These are phyloP conservation scores for Pisolithus microcarpus DNA, from an alignment of 768 basidiomycete genomes.

Conservation along the genomic window DNA sequence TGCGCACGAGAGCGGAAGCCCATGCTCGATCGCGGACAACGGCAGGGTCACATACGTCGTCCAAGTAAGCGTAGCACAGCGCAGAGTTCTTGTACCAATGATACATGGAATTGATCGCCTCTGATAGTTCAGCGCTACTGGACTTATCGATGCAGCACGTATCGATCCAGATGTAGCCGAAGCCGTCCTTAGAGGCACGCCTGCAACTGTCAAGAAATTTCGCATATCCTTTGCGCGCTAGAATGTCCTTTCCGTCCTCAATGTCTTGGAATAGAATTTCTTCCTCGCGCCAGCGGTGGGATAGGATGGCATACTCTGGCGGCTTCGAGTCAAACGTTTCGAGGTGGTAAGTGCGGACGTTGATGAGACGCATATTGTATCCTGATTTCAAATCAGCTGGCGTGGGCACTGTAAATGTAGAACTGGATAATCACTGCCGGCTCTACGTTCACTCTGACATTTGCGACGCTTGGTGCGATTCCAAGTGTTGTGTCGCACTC, in stretches of 20 bases:
- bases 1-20: slow-evolving; percentile 8
- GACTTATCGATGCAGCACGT: slow-evolving; percentile 27
- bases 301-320: slow-evolving; percentile 18
- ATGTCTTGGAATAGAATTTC: slow-evolving; percentile 22
- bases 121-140: slow-evolving; percentile 21
- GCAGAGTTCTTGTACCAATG: slow-evolving; percentile 24
- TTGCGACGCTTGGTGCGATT: too few relatives aligned
- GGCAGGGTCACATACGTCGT: slow-evolving; percentile 12
- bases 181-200: slow-evolving; percentile 10
- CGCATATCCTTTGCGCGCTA: slow-evolving; percentile 13
- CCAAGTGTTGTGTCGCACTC: too few relatives aligned
- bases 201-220: slow-evolving; percentile 18
- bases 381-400: neutral
- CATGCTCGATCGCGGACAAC: neutral
- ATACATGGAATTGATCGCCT: slow-evolving; percentile 29
- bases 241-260: slow-evolving; percentile 4
- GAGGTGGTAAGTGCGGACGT: neutral
- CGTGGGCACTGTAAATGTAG: too few relatives aligned
- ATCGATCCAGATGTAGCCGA: slow-evolving; percentile 26
- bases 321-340: neutral
- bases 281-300: slow-evolving; percentile 22
- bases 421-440: too few relatives aligned
- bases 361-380: neutral
- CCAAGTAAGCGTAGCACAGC: slow-evolving; percentile 23
- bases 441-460: too few relatives aligned